Evolutionary conservation across 345 rosid genomes (phyloP), one percentile per base, ranked within the genome.

Genomic region (Microcos paniculata): DNA sequence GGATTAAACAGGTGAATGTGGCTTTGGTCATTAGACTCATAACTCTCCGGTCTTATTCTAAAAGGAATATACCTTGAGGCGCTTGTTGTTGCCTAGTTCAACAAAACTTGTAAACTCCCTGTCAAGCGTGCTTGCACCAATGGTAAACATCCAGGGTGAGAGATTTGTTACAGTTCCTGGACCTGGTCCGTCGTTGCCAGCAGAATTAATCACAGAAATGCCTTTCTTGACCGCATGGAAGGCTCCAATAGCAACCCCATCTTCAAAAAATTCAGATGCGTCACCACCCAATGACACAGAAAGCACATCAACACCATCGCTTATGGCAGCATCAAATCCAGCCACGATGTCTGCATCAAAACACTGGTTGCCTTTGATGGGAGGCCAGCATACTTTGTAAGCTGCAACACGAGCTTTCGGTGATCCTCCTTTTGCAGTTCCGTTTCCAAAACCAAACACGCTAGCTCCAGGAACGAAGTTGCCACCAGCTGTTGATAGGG

Each of bases 61-160:
- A 35, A 35, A 35, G 40, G 5, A 19, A 55, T 26, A 49, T 72
- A 92, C 98, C 97, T 87, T 85, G 70, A 81, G 69, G 42, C 64
- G 73, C 70, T 62, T 67, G 7, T 83, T 81, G 75, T 85, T 84
- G n/a, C 83, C 87, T 1, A 94, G 91, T 14, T 79, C 65, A 33
- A 88, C 85, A 43, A 61, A 80, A 13, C 80, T 85, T 15, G 79
- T 70, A 77, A 94, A 91, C 74, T 87, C 90, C 16, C 97, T 81
- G 68, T 94, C 94, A 4, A 84, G 83, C 19, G 96, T 88, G 81
- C 90, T 90, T 42, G 98, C 98, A 6, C 88, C 98, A 13, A 92
- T 86, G 0, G 97, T 92, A 46, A 94, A 56, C 76, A 87, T 70
- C 98, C 97, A 94, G 0, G 98, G 98, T 15, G 96, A 83, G 8